Base-by-base conservation (phyloP, 176 grass and related monocot species). In the Olyra latifolia region DNA sequence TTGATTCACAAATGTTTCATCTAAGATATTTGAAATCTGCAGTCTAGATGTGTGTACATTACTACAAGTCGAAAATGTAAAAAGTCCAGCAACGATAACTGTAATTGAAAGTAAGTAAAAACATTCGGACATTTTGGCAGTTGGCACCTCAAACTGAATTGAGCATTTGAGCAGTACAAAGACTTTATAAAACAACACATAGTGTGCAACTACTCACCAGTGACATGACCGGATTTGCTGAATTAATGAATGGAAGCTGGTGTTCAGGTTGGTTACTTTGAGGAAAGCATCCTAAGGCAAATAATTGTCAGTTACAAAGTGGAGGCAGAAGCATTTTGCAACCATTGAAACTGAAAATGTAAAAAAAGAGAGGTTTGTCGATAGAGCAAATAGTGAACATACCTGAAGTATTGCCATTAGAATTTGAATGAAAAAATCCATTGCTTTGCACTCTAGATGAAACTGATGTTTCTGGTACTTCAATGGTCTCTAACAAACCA, bases 181-280 rank as follows among this genome's bases (percentile, higher is more conserved):
- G 14, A 77, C 59, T 66, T 66, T 74, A 74, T 10, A 72, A 72
- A 27, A 25, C 12, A 75, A 65, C 8, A 72, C 13, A 69, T 9
- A 55, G 47, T 72, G 47, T 23, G 62, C 25, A 81, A 79, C 64
- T 47, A 93, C 93, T 99, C 40, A 99, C 96, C 74, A 95, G 82
- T 78, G 96, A 99, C 96, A 99, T 93, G 40, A 99, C 90, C 17
- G 93, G 96, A 86, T 99, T 99, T 74, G 88, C 78, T 68, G 88
- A 87, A 86, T 95, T 87, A 75, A 86, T 81, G 85, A 99, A 99
- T 35, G 96, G 96, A 86, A 95, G 78, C 77, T 92, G 78, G 57
- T 69, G 62, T 50, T 60, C 87, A 72, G 75, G 39, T 76, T 85
- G 74, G 71, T 54, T 77, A 77, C 87, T 72, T 87, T 89, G 72